Percentiles rank a stretch among this genome's conserved stretches.
phyloP scores from a whole-genome alignment of 805 yeast genomes.

The Suhomyces xylopsoci region DNA sequence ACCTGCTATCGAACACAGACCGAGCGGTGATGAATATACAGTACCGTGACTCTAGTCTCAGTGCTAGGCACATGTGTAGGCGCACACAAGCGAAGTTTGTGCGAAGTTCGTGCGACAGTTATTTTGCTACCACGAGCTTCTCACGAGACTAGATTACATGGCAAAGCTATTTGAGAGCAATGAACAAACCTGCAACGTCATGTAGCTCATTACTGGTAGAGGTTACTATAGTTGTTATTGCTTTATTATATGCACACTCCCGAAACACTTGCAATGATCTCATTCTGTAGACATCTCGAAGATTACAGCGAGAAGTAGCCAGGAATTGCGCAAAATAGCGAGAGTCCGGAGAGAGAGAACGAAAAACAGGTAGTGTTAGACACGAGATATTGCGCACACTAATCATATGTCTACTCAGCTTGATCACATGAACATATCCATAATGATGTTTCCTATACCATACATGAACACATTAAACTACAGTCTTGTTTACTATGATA shows the following conservation, averaged over 20 bases:
- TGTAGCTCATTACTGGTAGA: neutral
- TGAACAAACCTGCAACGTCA: neutral
- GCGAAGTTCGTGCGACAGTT: neutral
- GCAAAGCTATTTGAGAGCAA: too few species aligned
- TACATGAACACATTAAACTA: neutral
- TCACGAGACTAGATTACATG: too few species aligned
- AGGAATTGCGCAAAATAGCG: neutral
- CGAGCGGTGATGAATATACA: neutral
- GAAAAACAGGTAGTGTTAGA: neutral
- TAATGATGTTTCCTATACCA: neutral
- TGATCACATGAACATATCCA: neutral
- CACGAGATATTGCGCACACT: neutral
- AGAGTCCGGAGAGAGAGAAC: neutral
- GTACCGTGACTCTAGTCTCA: neutral
- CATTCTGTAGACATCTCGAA: neutral
- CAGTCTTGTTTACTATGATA: neutral
- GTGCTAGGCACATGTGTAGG: neutral
- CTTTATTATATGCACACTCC: neutral
- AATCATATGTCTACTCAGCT: neutral
- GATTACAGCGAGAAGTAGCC: too few species aligned
- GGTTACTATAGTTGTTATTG: neutral
- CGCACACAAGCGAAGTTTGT: neutral
- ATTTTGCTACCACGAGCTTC: neutral
- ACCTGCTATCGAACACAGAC: neutral
- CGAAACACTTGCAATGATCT: too few species aligned